These are phyloP conservation scores for Pyricularia pennisetigena DNA, from an alignment of 2,329 filamentous ascomycete species.

Conservation along the genomic window DNA sequence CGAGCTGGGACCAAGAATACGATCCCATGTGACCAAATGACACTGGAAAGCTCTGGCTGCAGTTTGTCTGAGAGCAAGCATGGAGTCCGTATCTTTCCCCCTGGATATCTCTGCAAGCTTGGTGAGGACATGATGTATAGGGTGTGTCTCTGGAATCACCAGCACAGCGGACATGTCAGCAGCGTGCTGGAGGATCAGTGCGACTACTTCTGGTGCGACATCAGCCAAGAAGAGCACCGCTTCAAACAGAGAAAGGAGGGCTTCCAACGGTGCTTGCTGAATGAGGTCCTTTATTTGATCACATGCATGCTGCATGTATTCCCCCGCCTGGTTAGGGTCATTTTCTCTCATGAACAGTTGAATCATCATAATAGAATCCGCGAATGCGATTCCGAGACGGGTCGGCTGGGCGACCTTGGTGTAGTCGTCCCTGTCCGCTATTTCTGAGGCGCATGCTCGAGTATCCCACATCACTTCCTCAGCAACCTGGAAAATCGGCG, in stretches of 20 bases:
- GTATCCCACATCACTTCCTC: conserved; percentile 2
- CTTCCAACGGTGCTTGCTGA: not conserved
- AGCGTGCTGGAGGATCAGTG: conserved; percentile 1
- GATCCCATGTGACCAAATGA: conserved; percentile 1
- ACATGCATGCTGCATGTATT: conserved; percentile 1
- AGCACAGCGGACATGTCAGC: conserved; percentile 1
- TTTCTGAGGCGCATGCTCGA: not conserved
- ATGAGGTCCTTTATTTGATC: conserved; percentile 2
- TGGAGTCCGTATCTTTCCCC: not conserved
- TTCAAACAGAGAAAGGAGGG: not conserved
- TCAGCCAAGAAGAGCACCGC: not conserved
- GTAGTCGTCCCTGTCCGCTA: not conserved
- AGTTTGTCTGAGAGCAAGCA: not conserved
- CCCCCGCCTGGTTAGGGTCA: not conserved
- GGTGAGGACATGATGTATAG: conserved; percentile 1
- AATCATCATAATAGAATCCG: not conserved
- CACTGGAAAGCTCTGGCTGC: not conserved
- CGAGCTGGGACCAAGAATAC: not conserved
- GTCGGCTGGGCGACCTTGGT: not conserved
- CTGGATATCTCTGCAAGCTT: conserved; percentile 1
- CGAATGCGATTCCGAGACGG: conserved; percentile 1
- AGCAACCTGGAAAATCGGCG: not conserved
- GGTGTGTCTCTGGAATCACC: not conserved
- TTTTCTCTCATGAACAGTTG: not conserved
- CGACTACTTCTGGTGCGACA: not conserved